Evolutionary conservation across 495 filamentous ascomycete species (phyloP), one percentile per base, ranked within the genome.

Genomic region (Chaetomium cochliodes): DNA sequence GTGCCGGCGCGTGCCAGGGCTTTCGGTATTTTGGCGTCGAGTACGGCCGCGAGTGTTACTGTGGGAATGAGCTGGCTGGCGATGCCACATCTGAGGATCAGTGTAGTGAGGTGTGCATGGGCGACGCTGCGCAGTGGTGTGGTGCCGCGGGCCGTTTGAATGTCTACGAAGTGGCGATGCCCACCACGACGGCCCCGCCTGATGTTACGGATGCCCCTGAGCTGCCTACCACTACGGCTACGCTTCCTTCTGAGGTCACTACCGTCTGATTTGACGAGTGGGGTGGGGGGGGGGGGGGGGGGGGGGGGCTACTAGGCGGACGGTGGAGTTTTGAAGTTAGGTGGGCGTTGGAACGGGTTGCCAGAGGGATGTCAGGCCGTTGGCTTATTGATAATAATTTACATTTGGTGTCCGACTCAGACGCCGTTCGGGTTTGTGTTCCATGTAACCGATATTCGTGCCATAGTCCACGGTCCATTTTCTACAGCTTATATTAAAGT

Each of bases 1-100:
- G 76, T 61, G 73, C 72, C 41, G 65, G 37, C 3, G 72, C 65
- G 62, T 80, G 78, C 67, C 16, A 41, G 39, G 61, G 54, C 1
- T 70, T 26, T 46, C 11, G 12, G 0, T 64, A 66, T 44, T 69
- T 70, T 16, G 69, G 69, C 0, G 25, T 70, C 2, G 66, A 70
- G 30, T 69, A 60, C 37, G 22, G 20, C 37, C 39, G 59, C n/a
- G 60, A 70, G 51, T 70, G 66, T 56, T 66, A 51, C 60, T 70
- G 69, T 51, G 69, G 69, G 20, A 64, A 69, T 15, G 33, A 55
- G 41, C 60, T 69, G 16, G 57, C n/a, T 25, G 56, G 60, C 18
- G 49, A 51, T 28, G 30, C 55, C 2, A 64, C 62, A 2, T 46
- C 68, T 11, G 61, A 70, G 61, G 44, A 23, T 1, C 28, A 70